A percentile compares a stretch with the other conserved stretches of the same genome.
These are phyloP conservation scores for Suillus occidentalis DNA, from an alignment of 768 basidiomycete genomes.

Conservation along the genomic window DNA sequence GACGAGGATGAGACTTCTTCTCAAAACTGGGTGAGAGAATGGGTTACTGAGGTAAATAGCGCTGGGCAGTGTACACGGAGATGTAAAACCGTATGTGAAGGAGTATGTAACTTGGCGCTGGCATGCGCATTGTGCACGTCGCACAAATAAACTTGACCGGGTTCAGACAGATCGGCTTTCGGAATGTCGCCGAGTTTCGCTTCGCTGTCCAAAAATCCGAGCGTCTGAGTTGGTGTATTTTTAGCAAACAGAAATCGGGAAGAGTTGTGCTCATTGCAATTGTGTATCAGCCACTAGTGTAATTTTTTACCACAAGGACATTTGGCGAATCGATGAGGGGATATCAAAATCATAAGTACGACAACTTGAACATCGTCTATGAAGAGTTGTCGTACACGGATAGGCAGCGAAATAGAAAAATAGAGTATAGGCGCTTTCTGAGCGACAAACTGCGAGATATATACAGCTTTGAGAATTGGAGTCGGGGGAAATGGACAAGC, in stretches of 20 bases:
- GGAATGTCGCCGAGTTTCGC: neutral
- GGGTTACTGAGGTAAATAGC: neutral
- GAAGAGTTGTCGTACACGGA: neutral
- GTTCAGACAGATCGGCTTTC: neutral
- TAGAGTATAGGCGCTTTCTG: neutral
- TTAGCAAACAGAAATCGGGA: neutral
- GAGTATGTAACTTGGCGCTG: neutral
- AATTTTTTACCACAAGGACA: neutral
- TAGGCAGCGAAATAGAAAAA: too few relatives aligned
- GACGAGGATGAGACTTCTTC: neutral
- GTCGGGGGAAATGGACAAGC: neutral
- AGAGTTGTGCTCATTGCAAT: too few relatives aligned
- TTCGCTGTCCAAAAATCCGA: neutral
- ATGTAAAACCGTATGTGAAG: constrained; percentile 1
- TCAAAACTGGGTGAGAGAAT: neutral
- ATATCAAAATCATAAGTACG: neutral
- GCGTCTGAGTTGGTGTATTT: neutral
- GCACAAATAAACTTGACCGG: neutral
- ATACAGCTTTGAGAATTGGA: neutral
- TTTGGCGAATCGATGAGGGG: neutral
- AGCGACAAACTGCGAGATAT: neutral
- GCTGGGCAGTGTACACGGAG: neutral
- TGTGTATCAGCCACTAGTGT: neutral
- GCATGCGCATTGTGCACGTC: neutral
- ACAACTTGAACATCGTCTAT: neutral